phyloP scores from a whole-genome alignment of 2,329 filamentous ascomycete genomes.

The Ilyonectria robusta region DNA sequence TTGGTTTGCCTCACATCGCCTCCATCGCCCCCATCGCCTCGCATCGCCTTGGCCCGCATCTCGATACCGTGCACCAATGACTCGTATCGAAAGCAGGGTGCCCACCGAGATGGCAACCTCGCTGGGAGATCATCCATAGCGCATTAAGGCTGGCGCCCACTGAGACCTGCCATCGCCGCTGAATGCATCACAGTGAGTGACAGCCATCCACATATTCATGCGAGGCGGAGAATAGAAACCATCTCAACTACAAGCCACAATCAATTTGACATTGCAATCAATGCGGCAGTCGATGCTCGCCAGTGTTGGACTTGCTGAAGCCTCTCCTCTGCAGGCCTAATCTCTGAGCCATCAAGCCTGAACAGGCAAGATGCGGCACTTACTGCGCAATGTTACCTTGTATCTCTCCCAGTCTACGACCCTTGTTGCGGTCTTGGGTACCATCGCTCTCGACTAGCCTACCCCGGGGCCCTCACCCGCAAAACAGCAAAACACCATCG shows the following conservation, averaged over 20 bases:
- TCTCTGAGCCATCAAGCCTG: slow-evolving; percentile 6
- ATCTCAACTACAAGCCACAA: slow-evolving; percentile 10
- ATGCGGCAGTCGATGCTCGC: not conserved
- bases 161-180: not conserved
- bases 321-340: not conserved
- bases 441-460: slow-evolving; percentile 24
- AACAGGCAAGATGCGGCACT: slow-evolving; percentile 26
- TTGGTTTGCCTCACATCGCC: not conserved
- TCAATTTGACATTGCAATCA: not conserved
- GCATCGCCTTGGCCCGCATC: not conserved
- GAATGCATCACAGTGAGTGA: not conserved
- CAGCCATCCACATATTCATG: slow-evolving; percentile 11
- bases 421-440: slow-evolving; percentile 24
- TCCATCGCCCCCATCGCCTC: not conserved
- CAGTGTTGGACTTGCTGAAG: slow-evolving; percentile 1
- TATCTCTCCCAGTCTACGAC: slow-evolving; percentile 19
- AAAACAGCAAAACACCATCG: slow-evolving; percentile 19
- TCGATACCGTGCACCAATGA: not conserved
- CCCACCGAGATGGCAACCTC: not conserved
- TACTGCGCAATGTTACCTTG: slow-evolving; percentile 9
- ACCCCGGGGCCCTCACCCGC: slow-evolving; percentile 14
- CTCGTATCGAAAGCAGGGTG: slow-evolving; percentile 1
- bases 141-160: slow-evolving; percentile 9
- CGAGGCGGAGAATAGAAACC: slow-evolving; percentile 4
- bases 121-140: not conserved